A percentile compares a stretch with the other conserved stretches of the same genome.
Evolutionary conservation across 2,329 filamentous ascomycete genomes (phyloP).

Genomic region (Calonectria leucothoes): DNA sequence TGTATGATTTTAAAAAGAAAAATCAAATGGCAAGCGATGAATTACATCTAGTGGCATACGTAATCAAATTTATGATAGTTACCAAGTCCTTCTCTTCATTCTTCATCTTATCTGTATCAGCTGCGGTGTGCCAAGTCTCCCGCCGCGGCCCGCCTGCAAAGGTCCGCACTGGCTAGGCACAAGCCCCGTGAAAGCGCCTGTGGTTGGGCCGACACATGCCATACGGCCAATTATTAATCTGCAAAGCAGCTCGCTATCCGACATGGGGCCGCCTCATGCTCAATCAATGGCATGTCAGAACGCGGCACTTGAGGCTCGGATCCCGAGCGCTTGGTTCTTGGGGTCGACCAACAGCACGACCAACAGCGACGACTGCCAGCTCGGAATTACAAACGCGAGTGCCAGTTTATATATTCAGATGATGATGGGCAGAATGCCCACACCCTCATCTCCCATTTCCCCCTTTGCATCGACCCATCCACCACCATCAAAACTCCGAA

Average conservation of each 20-base stretch:
- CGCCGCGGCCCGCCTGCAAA: background rate
- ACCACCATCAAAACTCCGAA: background rate
- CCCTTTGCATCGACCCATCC: background rate
- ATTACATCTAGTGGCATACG: background rate
- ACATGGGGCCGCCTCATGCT: background rate
- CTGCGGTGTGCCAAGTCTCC: background rate
- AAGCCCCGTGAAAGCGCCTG: background rate
- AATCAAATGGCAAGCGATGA: background rate
- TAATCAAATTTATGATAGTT: background rate
- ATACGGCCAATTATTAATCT: background rate
- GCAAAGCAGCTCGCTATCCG: background rate
- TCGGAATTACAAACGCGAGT: background rate
- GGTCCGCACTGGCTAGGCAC: background rate
- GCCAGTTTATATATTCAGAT: background rate
- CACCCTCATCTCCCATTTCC: background rate
- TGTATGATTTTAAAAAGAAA: background rate
- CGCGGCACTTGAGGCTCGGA: background rate
- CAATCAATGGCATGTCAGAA: background rate
- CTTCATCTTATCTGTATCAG: background rate
- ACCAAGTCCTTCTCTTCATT: background rate
- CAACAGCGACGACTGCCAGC: background rate
- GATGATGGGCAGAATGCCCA: background rate
- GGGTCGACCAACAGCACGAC: background rate
- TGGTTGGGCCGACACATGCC: background rate
- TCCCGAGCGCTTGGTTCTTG: background rate